Base-by-base conservation (phyloP, 2,329 filamentous ascomycete species). In the Ampelomyces quisqualis region DNA sequence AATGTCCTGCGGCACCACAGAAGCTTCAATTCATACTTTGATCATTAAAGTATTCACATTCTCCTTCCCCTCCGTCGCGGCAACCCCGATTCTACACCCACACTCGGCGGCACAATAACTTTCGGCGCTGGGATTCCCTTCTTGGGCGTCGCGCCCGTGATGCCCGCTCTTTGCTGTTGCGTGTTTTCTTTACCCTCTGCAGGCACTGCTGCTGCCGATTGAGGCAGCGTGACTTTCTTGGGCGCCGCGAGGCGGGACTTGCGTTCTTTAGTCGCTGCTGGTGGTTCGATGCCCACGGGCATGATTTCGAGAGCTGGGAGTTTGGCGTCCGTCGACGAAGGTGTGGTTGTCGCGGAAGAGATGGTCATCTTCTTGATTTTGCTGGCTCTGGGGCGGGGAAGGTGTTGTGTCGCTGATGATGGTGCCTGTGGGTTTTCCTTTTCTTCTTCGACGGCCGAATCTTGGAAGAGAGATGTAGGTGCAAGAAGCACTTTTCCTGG, bases 401-500 rank as follows among this genome's bases (percentile, higher is more conserved):
- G 37, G 22, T 55, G 54, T n/a, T 46, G 34, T 10, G 37, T 9
- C 14, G 43, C 27, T 21, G 43, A 11, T 24, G 41, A 23, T 19
- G 38, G 17, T 29, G 38, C 24, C 29, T 37, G 18, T 48, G 34
- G 17, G 3, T 33, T 26, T 7, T 37, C 38, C 18, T 60, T 53
- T 20, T 58, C 57, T 22, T 62, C 58, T 23, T 60, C 55, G 19
- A 50, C 47, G 13, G 15, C 13, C 6, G n/a, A 13, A 28, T 28
- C 26, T 28, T 9, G 54, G 3, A 68, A 40, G n/a, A n/a, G n/a
- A 14, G 58, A 57, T 3, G 51, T 37, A n/a, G 60, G 55, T 2
- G 55, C 49, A 1, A 68, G 45, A 7, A 70, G 45, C 0, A 57
- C 65, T 37, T 70, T 71, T 7, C 58, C 65, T 14, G 69, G 68